Base-by-base conservation (phyloP, 805 yeast genomes). In the Wickerhamiella alocasiicola region DNA sequence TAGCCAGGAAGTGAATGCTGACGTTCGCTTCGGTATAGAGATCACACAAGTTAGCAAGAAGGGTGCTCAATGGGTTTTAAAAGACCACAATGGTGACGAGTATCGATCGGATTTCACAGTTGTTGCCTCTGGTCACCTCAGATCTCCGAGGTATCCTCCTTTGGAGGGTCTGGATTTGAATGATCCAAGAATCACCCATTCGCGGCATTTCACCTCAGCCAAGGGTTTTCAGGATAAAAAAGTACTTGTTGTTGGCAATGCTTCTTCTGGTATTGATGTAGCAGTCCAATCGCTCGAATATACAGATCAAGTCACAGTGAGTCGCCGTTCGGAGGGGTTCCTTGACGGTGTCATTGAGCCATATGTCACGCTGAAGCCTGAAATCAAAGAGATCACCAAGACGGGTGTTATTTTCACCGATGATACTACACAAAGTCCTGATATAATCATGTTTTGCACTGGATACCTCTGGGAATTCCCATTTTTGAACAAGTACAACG, bases 221-320 rank as follows among this genome's bases (percentile, higher is more conserved):
- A 63, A 62, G 1, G 64, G 62, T 11, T 78, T 64, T 44, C 46
- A 39, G n/a, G 63, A 55, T 41, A 63, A 65, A 35, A 65, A 59
- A 24, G 73, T 77, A 12, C 56, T 82, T 32, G 68, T 81, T 5
- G 72, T 82, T n/a, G 94, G 94, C 0, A 78, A 76, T 50, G 74
- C 78, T 9, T 79, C 91, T 2, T 75, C 84, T 23, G 94, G 88
- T 20, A 70, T 74, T 15, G 94, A 84, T 53, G 63, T 81, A 31
- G 71, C 83, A 2, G 68, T 67, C 43, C 87, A 80, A 53, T 52
- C 77, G 15, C 70, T 76, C 1, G 61, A 63, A 2, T 52, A 44
- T 3, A 60, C 71, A 33, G 57, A 65, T 7, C 48, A 51, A 38
- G 62, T 76, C 11, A 65, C 67, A 51, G 67, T 73, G 44, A 67